Conservation (phyloP, 192 early-diverging fungal genomes). For the Coemansia sp. region DNA sequence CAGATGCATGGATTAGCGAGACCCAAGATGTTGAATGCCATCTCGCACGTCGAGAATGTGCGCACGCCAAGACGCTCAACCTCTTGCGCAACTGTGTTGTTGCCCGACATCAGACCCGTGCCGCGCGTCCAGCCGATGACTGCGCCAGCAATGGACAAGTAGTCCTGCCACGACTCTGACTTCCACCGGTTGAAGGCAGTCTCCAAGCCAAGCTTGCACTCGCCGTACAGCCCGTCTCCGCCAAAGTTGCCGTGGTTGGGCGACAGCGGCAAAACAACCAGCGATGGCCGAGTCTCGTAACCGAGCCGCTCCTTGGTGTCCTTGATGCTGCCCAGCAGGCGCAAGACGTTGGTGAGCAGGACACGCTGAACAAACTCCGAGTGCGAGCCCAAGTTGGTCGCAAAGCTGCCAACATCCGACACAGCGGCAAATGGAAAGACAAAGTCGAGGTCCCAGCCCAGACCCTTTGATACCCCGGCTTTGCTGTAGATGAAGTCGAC, state of each 20-base stretch:
- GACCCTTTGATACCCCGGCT: constrained; percentile 55
- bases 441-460: constrained; percentile 94
- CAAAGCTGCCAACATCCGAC: constrained; percentile 84
- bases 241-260: constrained; percentile 98
- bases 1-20: constrained; percentile 85
- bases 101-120: constrained; percentile 92
- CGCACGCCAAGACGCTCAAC: constrained; percentile 87
- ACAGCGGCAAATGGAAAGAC: constrained; percentile 96
- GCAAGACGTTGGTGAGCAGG: constrained; percentile 93
- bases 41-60: constrained; percentile 91
- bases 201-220: constrained; percentile 94
- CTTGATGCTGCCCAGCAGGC: constrained; percentile 86
- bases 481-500: constrained; percentile 87
- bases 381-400: constrained; percentile 81
- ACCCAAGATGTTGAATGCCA: constrained; percentile 93
- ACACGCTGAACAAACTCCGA: constrained; percentile 93
- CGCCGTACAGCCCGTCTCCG: constrained; percentile 88
- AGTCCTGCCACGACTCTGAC: constrained; percentile 86
- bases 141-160: constrained; percentile 87
- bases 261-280: constrained; percentile 87
- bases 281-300: constrained; percentile 85
- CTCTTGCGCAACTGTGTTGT: constrained; percentile 89
- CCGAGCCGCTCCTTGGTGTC: constrained; percentile 75
- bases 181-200: constrained; percentile 91
- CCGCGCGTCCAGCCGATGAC: constrained; percentile 98